Evolutionary conservation across 2,329 filamentous ascomycete genomes (phyloP).

Genomic region (Sporothrix schenckii): DNA sequence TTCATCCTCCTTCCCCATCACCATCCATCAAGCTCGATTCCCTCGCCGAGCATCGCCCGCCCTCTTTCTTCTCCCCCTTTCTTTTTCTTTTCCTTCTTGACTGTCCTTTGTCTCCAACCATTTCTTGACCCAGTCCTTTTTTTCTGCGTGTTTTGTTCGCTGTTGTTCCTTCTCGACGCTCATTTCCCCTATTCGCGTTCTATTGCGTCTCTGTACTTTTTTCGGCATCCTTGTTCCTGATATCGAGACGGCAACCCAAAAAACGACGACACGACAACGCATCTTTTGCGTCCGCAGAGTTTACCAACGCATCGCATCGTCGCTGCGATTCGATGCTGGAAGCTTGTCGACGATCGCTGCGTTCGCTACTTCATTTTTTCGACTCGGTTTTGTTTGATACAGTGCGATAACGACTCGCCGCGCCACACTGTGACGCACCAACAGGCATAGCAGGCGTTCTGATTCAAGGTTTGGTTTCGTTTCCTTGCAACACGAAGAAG

Average conservation of each 20-base stretch:
- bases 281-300: background rate
- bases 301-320: background rate
- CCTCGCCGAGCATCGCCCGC: constrained; percentile 22
- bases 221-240: background rate
- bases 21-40: constrained; percentile 23
- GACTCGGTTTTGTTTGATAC: constrained; percentile 21
- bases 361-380: background rate
- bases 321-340: background rate
- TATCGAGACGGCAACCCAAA: background rate
- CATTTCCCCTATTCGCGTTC: constrained; percentile 26
- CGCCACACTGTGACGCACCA: constrained; percentile 25
- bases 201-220: background rate
- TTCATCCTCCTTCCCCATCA: constrained; percentile 24
- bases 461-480: background rate
- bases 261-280: constrained; percentile 5
- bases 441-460: constrained; percentile 24
- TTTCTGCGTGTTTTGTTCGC: background rate
- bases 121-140: constrained; percentile 13
- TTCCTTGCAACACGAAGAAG: background rate
- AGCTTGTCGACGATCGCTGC: background rate
- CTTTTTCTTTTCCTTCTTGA: constrained; percentile 19
- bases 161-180: constrained; percentile 25
- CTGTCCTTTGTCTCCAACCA: background rate
- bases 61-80: background rate
- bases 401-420: constrained; percentile 15